Conservation (phyloP, 2,329 filamentous ascomycete species). For the Paradendryphiella salina region DNA sequence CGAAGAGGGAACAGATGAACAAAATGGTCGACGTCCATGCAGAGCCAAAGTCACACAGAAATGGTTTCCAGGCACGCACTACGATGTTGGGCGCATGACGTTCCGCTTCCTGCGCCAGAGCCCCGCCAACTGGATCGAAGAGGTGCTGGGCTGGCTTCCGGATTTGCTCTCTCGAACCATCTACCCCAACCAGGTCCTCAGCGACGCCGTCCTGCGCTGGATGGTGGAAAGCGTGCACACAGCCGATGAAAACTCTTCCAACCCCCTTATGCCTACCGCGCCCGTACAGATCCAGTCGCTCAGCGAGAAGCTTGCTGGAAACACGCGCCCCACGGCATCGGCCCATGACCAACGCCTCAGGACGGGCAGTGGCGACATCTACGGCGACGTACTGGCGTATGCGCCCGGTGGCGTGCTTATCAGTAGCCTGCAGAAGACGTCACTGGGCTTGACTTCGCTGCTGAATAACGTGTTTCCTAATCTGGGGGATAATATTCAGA, state of each 20-base stretch:
- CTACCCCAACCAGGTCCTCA: slow-evolving; percentile 40
- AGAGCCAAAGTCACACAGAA: slow-evolving; percentile 30
- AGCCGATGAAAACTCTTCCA: slow-evolving; percentile 7
- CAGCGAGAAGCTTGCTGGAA: slow-evolving; percentile 17
- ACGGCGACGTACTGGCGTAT: slow-evolving; percentile 35
- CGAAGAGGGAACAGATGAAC: too few relatives aligned
- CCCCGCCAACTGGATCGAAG: slow-evolving; percentile 36
- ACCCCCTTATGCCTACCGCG: slow-evolving; percentile 26
- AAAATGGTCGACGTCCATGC: background rate
- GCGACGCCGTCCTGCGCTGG: slow-evolving; percentile 39
- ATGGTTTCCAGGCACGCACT: slow-evolving; percentile 47
- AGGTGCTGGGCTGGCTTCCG: slow-evolving; percentile 32
- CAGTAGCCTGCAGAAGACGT: slow-evolving; percentile 20
- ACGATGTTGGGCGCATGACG: slow-evolving; percentile 43
- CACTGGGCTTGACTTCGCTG: slow-evolving; percentile 8
- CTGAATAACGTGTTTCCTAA: slow-evolving; percentile 31
- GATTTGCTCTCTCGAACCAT: slow-evolving; percentile 34
- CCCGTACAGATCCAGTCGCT: slow-evolving; percentile 18
- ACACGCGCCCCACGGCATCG: background rate
- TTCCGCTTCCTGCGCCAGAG: slow-evolving; percentile 42
- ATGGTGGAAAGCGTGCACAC: slow-evolving; percentile 34
- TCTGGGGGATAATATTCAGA: slow-evolving; percentile 35
- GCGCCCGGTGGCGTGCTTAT: slow-evolving; percentile 34
- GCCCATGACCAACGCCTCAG: background rate
- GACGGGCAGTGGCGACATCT: slow-evolving; percentile 42